Conservation (phyloP, 2,329 filamentous ascomycete genomes). For the Aureobasidium sp. region DNA sequence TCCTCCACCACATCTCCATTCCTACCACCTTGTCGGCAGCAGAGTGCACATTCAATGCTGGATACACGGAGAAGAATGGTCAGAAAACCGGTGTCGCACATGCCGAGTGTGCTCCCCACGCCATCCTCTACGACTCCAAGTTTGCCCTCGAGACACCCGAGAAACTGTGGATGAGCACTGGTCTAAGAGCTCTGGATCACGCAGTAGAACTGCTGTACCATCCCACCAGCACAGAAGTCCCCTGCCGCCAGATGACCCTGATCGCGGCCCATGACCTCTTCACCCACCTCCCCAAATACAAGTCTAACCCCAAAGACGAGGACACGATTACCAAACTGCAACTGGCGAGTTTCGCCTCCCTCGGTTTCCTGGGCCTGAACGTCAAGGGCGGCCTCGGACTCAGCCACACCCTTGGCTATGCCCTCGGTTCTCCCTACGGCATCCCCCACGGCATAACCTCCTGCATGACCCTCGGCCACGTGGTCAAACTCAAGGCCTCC, state of each 20-base stretch:
- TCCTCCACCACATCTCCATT: constrained; percentile 39
- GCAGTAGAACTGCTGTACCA: constrained; percentile 46
- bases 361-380: constrained; percentile 44
- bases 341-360: constrained; percentile 42
- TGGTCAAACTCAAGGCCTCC: constrained; percentile 44
- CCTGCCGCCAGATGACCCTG: constrained; percentile 37
- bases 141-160: constrained; percentile 44
- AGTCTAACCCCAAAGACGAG: constrained; percentile 36
- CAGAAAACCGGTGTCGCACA: constrained; percentile 41
- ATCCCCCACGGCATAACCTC: constrained; percentile 50
- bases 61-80: constrained; percentile 42
- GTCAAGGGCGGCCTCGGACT: constrained; percentile 44
- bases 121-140: constrained; percentile 45
- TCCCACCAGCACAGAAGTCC: constrained; percentile 43
- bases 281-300: constrained; percentile 39
- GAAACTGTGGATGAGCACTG: constrained; percentile 43
- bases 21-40: constrained; percentile 43
- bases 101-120: constrained; percentile 36
- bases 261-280: constrained; percentile 41
- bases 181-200: constrained; percentile 46
- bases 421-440: constrained; percentile 44
- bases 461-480: constrained; percentile 46
- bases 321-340: constrained; percentile 43
- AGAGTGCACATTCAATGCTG: constrained; percentile 46
- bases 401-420: constrained; percentile 36